A percentile compares a stretch with the other conserved stretches of the same genome.
Conservation (phyloP, 2,329 filamentous ascomycete species). For the Paraphaeosphaeria minitans region DNA sequence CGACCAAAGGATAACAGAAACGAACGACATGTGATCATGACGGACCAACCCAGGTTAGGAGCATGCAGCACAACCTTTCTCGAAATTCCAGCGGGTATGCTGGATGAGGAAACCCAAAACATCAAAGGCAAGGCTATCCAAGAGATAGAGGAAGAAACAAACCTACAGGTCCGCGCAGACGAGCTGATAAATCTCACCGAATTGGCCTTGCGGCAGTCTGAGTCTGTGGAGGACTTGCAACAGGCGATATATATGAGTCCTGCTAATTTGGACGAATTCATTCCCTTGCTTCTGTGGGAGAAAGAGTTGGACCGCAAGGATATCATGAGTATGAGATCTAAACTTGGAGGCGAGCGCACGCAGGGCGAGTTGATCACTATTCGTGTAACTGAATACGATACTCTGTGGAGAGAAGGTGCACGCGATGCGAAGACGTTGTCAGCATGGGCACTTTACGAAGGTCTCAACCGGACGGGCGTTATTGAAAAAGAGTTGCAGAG, state of each 20-base stretch:
- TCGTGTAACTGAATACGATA: constrained; percentile 53
- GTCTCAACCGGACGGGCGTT: constrained; percentile 56
- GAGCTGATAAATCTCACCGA: constrained; percentile 49
- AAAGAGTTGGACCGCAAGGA: constrained; percentile 54
- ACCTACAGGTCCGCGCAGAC: constrained; percentile 39
- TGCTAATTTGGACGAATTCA: constrained; percentile 61
- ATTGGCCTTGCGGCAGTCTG: constrained; percentile 24
- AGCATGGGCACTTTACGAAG: constrained; percentile 63
- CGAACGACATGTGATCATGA: constrained; percentile 57
- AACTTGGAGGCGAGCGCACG: constrained; percentile 56
- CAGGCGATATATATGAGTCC: constrained; percentile 58
- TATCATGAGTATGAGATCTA: constrained; percentile 56
- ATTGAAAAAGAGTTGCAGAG: constrained; percentile 24
- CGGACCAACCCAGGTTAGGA: constrained; percentile 59
- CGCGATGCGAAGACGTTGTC: constrained; percentile 61
- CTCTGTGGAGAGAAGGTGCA: constrained; percentile 57
- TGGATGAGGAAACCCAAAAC: constrained; percentile 56
- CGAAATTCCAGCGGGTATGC: constrained; percentile 63
- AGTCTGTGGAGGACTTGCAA: constrained; percentile 30
- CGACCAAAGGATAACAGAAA: constrained; percentile 55
- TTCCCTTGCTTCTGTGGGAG: constrained; percentile 59
- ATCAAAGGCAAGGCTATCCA: constrained; percentile 60
- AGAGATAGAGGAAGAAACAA: constrained; percentile 62
- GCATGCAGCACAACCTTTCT: constrained; percentile 56
- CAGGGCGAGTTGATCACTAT: constrained; percentile 62